Evolutionary conservation across 306 rosid species (phyloP).

Genomic region (Benincasa hispida): DNA sequence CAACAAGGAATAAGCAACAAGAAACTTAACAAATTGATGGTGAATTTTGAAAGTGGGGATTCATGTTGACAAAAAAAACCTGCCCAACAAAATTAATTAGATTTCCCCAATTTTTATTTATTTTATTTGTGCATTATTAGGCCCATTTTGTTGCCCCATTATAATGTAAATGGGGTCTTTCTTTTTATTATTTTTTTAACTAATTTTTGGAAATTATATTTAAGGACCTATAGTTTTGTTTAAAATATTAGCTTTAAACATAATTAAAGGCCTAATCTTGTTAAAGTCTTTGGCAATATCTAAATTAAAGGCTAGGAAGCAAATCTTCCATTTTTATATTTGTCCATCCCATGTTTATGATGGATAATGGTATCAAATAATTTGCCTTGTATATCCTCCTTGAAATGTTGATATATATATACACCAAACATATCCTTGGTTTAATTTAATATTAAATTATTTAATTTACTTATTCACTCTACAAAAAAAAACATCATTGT

Average conservation of each 20-base stretch:
- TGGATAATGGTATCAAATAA: neutral
- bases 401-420: neutral
- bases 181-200: neutral
- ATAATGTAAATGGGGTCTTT: neutral
- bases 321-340: neutral
- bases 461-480: neutral
- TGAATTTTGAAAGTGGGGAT: slow-evolving; percentile 1
- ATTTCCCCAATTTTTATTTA: neutral
- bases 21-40: slow-evolving; percentile 19
- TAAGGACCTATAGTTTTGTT: neutral
- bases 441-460: neutral
- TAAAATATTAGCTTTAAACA: neutral
- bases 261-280: neutral
- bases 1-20: slow-evolving; percentile 21
- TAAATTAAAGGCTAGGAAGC: neutral
- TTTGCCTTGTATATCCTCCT: neutral
- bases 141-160: neutral
- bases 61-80: neutral
- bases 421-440: neutral
- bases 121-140: neutral
- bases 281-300: neutral
- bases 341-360: neutral
- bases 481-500: neutral
- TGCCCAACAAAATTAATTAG: neutral
- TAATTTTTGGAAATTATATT: neutral